A percentile compares a stretch with the other conserved stretches of the same genome.
Evolutionary conservation across 805 yeast species (phyloP).

Genomic region (Myxozyma udenii): DNA sequence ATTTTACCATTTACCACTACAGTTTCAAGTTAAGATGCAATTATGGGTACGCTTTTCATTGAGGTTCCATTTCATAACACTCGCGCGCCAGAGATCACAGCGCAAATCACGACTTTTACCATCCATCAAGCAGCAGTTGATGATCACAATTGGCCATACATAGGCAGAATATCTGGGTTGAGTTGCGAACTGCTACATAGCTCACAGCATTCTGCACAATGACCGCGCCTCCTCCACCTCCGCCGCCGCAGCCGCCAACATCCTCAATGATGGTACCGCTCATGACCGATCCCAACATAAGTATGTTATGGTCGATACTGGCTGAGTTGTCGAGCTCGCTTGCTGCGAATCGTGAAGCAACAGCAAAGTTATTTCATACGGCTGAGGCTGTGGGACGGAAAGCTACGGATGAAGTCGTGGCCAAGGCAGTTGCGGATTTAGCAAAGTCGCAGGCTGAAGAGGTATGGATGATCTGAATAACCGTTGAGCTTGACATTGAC

Average conservation of each 20-base stretch:
- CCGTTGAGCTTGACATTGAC: background rate
- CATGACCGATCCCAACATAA: slow-evolving; percentile 26
- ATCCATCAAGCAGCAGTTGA: background rate
- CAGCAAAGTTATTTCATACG: slow-evolving; percentile 22
- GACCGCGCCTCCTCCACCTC: slow-evolving; percentile 7
- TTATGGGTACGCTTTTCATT: too few species aligned
- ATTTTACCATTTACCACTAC: too few species aligned
- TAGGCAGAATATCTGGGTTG: too few species aligned
- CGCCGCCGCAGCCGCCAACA: slow-evolving; percentile 1
- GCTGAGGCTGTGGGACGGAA: slow-evolving; percentile 23
- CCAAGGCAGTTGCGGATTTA: background rate
- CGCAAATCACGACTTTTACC: too few species aligned
- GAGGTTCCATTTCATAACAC: background rate
- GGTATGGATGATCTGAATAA: background rate
- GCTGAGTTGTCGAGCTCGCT: slow-evolving; percentile 22
- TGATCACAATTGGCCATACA: background rate
- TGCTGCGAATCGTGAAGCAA: slow-evolving; percentile 25
- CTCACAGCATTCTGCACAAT: background rate
- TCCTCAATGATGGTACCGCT: background rate
- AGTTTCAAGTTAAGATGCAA: too few species aligned
- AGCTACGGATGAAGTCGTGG: slow-evolving; percentile 15
- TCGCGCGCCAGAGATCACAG: too few species aligned
- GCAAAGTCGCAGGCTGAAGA: background rate
- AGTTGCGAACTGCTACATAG: background rate
- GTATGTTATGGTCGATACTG: slow-evolving; percentile 25